Evolutionary conservation across 495 filamentous ascomycete genomes (phyloP), one percentile per base, ranked within the genome.

Genomic region (Xylaria palmicola): DNA sequence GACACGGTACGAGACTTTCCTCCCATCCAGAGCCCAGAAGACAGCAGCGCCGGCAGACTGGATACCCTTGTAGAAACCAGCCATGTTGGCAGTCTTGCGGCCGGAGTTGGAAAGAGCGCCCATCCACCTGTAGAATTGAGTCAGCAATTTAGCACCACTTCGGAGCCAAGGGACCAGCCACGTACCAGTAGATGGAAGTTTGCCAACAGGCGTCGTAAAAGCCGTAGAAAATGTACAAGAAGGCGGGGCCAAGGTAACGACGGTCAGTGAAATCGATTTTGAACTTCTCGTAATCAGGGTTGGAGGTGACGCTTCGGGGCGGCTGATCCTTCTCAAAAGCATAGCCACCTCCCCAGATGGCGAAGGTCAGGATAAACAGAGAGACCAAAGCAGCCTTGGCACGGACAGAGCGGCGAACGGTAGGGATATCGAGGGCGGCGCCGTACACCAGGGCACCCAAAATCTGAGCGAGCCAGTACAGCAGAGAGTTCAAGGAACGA

Each of bases 41-140:
- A 93, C 83, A n/a, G 92, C 93, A 6, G 87, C 86, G 62, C 92
- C 93, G n/a, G 91, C 92, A 29, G 90, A 94, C 75, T 97, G 93
- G 66, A 98, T 90, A 29, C 67, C 68, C 71, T 97, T 97, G 83
- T 96, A 97, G 81, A 93, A 97, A 55, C 93, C 93, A 32, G 91
- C 86, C 67, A 94, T 90, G 78, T 97, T 96, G 76, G 93, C 93
- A 20, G 93, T 82, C 69, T 92, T 95, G 69, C 92, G 90, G 62
- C 88, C 85, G 47, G 94, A 95, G 80, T 98, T 97, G 67, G 87
- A 90, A 30, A 96, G 81, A 17, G 92, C 87, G 34, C 93, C 93
- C 89, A 98, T 96, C 76, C 67, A 67, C 68, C 52, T 66, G 43
- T 24, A 30, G 6, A 20, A 30, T 41, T 56, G 24, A 30, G 51